Conservation (phyloP, 1,284 basidiomycete genomes). For the Apiotrichum domesticum region DNA sequence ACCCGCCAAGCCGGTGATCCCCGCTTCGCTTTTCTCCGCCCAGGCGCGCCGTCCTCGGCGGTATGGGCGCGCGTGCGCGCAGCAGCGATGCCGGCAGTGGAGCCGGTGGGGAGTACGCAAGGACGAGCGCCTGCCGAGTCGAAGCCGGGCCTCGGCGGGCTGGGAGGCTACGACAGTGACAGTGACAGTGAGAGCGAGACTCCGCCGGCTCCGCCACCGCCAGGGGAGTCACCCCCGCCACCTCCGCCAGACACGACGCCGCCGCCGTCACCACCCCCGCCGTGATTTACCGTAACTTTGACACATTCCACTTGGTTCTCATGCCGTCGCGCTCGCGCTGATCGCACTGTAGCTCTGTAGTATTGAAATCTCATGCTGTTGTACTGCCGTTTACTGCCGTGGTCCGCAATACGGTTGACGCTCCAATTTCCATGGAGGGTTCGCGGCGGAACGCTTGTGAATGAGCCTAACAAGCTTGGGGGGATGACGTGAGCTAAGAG, state of each 20-base stretch:
- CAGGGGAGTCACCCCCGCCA: slow-evolving; percentile 9
- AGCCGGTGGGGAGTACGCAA: not conserved
- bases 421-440: too few species aligned
- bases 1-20: slow-evolving; percentile 68
- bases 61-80: slow-evolving; percentile 52
- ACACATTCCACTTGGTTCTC: too few species aligned
- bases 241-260: slow-evolving; percentile 5
- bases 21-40: slow-evolving; percentile 66
- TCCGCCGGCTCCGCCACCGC: slow-evolving; percentile 10
- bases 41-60: slow-evolving; percentile 57
- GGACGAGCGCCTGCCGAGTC: not conserved
- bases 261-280: slow-evolving; percentile 9
- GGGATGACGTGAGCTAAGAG: too few species aligned
- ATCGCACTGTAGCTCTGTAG: too few species aligned
- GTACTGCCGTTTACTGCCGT: too few species aligned
- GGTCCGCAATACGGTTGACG: too few species aligned
- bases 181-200: slow-evolving; percentile 15
- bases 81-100: not conserved
- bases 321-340: too few species aligned
- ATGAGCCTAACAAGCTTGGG: too few species aligned
- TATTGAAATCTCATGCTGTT: too few species aligned
- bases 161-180: slow-evolving; percentile 44
- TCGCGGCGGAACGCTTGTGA: too few species aligned
- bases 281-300: not conserved
- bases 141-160: slow-evolving; percentile 18